A percentile compares a stretch with the other conserved stretches of the same genome.
Conservation (phyloP, 1,284 basidiomycete genomes). For the Ceratorhiza oryzae-sativae region DNA sequence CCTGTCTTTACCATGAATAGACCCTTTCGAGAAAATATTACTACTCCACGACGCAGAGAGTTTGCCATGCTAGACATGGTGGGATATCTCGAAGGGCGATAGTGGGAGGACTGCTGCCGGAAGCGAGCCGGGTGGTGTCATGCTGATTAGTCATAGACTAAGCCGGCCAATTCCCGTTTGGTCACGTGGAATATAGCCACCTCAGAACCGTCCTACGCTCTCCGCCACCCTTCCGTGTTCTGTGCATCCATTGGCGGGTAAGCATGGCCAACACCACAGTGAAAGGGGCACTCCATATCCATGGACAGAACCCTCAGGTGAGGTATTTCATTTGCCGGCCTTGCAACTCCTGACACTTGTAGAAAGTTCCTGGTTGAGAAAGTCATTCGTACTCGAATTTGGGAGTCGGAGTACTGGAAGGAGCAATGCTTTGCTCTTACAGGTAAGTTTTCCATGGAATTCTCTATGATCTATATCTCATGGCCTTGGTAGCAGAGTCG, state of each 20-base stretch:
- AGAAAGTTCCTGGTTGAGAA: constrained; percentile 92
- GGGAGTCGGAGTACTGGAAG: constrained; percentile 96
- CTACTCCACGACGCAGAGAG: neutral
- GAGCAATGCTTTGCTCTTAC: constrained; percentile 94
- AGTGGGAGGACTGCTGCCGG: neutral
- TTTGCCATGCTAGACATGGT: neutral
- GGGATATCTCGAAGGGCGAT: neutral
- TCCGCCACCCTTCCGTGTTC: neutral
- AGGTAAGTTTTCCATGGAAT: constrained; percentile 58
- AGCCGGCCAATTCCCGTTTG: neutral
- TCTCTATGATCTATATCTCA: neutral
- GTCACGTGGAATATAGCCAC: constrained; percentile 8
- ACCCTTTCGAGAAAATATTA: neutral
- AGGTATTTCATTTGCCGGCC: neutral
- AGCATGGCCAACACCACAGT: constrained; percentile 91
- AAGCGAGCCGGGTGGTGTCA: too few relatives aligned
- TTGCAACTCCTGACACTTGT: constrained; percentile 15
- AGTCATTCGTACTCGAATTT: constrained; percentile 94
- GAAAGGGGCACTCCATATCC: constrained; percentile 80
- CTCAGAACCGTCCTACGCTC: neutral
- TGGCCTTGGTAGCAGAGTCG: constrained; percentile 71
- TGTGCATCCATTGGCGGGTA: neutral
- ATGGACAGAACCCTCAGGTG: constrained; percentile 94
- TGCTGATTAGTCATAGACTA: too few relatives aligned
- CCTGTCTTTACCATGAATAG: constrained; percentile 19